Conservation (phyloP, 352 stramenopile genomes). For the Phytophthora foliorum region DNA sequence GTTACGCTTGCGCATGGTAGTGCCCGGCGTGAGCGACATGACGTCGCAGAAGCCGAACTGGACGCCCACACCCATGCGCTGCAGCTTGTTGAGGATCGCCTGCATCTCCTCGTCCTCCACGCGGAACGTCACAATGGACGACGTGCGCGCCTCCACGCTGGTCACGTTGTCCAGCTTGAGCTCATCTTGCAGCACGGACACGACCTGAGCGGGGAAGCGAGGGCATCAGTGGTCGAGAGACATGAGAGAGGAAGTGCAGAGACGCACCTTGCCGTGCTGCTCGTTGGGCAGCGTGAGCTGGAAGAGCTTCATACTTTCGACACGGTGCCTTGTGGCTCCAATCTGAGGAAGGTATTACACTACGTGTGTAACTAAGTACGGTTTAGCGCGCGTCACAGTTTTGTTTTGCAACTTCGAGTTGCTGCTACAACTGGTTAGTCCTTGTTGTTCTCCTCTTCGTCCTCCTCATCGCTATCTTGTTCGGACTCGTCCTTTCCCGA, state of each 20-base stretch:
- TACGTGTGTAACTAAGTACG: constrained; percentile 11
- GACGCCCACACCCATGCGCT: constrained; percentile 84
- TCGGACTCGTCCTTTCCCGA: constrained; percentile 18
- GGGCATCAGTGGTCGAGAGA: background rate
- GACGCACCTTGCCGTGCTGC: constrained; percentile 72
- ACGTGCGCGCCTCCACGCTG: constrained; percentile 86
- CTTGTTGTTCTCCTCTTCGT: constrained; percentile 9
- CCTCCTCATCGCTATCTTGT: constrained; percentile 18
- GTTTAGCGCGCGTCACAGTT: constrained; percentile 17
- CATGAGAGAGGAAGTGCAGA: no score
- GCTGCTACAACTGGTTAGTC: no score
- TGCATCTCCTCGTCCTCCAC: constrained; percentile 90
- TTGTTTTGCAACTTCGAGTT: constrained; percentile 1
- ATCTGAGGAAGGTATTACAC: constrained; percentile 2
- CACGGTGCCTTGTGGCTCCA: no score
- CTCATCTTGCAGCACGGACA: constrained; percentile 83
- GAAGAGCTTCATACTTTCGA: constrained; percentile 83
- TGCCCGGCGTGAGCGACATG: constrained; percentile 89
- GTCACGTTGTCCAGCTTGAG: constrained; percentile 88
- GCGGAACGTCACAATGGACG: constrained; percentile 89
- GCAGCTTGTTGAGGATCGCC: constrained; percentile 82
- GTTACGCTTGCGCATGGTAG: constrained; percentile 73
- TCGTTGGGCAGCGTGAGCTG: constrained; percentile 89
- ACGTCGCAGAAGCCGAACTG: constrained; percentile 91
- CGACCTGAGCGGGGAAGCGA: constrained; percentile 47